Percentiles rank a stretch among this genome's conserved stretches.
These are phyloP conservation scores for Clavispora fructus DNA, from an alignment of 805 yeast species.

Conservation along the genomic window DNA sequence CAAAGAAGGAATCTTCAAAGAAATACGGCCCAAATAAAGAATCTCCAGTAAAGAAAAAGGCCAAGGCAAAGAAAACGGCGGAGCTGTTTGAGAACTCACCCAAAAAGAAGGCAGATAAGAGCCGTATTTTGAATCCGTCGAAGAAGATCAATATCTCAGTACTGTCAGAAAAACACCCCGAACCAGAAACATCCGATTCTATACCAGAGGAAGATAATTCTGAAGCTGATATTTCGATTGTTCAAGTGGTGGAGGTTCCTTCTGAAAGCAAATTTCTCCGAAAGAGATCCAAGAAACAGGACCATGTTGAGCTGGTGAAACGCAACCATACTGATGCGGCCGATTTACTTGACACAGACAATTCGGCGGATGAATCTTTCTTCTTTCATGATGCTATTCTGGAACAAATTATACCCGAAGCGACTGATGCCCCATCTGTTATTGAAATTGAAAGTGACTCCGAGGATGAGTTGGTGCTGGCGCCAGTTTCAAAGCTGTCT, in stretches of 20 bases:
- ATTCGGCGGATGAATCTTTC: too few relatives aligned
- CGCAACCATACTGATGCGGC: background rate
- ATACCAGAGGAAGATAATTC: background rate
- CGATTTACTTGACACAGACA: too few relatives aligned
- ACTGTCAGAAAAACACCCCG: background rate
- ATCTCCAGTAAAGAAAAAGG: background rate
- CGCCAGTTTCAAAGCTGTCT: background rate
- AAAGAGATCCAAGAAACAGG: background rate
- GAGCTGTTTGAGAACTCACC: background rate
- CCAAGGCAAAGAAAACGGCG: background rate
- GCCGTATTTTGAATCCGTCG: background rate
- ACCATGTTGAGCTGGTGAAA: background rate
- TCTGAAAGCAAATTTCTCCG: constrained; percentile 1
- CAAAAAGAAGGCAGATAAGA: background rate
- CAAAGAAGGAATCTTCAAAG: too few relatives aligned
- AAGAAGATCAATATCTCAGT: background rate
- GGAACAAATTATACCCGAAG: too few relatives aligned
- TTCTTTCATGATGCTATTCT: too few relatives aligned
- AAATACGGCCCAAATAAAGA: too few relatives aligned
- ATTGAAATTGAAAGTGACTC: constrained; percentile 1
- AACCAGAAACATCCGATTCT: background rate
- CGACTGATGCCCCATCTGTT: background rate
- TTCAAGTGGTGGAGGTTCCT: constrained; percentile 3
- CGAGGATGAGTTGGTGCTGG: background rate
- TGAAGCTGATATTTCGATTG: constrained; percentile 4